Evolutionary conservation across 2,329 filamentous ascomycete genomes (phyloP), one percentile per base, ranked within the genome.

Genomic region (Davidsoniella australis): DNA sequence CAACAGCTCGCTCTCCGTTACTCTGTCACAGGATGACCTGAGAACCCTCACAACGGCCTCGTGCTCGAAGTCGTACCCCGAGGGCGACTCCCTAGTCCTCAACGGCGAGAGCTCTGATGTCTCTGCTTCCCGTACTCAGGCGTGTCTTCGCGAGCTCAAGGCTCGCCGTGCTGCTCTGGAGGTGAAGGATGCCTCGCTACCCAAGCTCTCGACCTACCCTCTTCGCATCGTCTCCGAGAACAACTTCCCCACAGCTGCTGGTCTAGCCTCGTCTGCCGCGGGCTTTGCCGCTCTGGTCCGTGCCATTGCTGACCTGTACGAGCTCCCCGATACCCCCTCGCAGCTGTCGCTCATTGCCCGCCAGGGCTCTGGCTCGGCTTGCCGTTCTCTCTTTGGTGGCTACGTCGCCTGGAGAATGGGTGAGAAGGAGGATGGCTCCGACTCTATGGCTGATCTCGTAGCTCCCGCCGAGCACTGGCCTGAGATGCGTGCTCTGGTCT

Each of bases 171-270:
- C 78, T 47, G 70, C 76, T 20, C 72, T 96, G 59, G 91, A 98
- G 66, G 69, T 71, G 36, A 65, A 72, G 54, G 71, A 94, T 62
- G 58, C 78, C 0, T 78, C 77, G 18, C 74, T 94, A n/a, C 86
- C 89, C 41, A 85, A 84, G 64, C 78, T 98, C 51, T 84, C 86
- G 9, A 62, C 71, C 47, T 71, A 83, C 59, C 78, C 84, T 33
- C 77, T 98, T 54, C 83, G 81, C 58, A 81, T 98, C 56, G 87
- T 95, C 50, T 91, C 85, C 51, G 84, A 91, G 69, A 98, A 98
- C 75, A 98, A 98, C 74, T 98, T 98, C 73, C 91, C 91, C 55
- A 98, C 91, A 2, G 91, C 91, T 23, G 91, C 91, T 4, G 91
- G 91, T 5, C 78, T 98, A 14, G 80, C 80, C 3, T 81, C 76